Evolutionary conservation across 148 eudicot species (phyloP).

Genomic region (Rhododendron griersonianum): DNA sequence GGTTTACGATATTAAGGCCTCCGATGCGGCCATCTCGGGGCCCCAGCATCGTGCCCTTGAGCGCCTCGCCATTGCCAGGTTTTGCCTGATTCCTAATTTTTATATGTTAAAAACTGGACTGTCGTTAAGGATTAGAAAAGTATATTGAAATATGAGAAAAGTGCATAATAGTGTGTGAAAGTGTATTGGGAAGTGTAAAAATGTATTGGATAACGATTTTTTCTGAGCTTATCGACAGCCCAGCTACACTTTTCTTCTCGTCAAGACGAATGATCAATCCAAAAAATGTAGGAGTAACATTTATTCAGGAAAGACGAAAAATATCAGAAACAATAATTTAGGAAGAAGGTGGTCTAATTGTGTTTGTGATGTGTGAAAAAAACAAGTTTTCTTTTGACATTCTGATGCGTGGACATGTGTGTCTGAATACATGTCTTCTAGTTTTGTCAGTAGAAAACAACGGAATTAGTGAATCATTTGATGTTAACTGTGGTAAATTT

Average conservation of each 20-base stretch:
- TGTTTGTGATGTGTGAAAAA: not conserved
- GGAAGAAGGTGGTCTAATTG: not conserved
- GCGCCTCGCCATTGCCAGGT: slow-evolving; percentile 78
- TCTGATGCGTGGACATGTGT: not conserved
- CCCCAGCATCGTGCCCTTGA: slow-evolving; percentile 59
- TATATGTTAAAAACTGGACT: not conserved
- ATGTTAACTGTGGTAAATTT: not conserved
- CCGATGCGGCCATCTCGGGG: slow-evolving; percentile 34
- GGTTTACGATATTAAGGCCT: slow-evolving; percentile 54
- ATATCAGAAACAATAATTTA: not conserved
- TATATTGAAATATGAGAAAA: too few species aligned
- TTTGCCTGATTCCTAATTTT: not conserved
- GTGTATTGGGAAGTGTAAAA: too few species aligned
- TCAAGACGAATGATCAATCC: too few species aligned
- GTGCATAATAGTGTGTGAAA: too few species aligned
- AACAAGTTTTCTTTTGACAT: not conserved
- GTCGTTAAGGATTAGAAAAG: too few species aligned
- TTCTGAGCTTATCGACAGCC: too few species aligned
- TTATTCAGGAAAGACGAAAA: not conserved
- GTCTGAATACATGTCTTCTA: not conserved
- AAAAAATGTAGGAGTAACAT: not conserved
- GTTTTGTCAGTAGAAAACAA: not conserved
- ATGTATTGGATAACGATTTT: too few species aligned
- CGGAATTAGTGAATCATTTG: not conserved
- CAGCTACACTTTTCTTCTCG: too few species aligned